Percentiles rank a stretch among this genome's conserved stretches.
Conservation (phyloP, 129 eudicot species). For the Oenanthe sinensis region DNA sequence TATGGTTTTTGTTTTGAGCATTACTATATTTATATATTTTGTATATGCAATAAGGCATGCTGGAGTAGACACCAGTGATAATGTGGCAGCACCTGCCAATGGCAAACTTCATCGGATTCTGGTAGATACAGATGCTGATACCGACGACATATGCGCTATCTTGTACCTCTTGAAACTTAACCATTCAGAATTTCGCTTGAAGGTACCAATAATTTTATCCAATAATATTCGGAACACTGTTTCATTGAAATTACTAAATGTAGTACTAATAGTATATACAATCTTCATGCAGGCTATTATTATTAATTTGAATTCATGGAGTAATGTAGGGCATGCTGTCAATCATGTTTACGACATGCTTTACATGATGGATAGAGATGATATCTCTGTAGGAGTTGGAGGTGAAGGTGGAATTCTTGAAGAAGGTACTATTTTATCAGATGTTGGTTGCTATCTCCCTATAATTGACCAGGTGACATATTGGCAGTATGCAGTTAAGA, state of each 20-base stretch:
- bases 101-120: conserved; percentile 43
- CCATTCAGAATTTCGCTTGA: conserved; percentile 43
- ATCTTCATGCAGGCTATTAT: conserved; percentile 53
- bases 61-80: not conserved
- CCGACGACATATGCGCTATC: conserved; percentile 58
- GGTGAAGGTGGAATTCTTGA: too few relatives aligned
- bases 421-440: too few relatives aligned
- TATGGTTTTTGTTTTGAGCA: not conserved
- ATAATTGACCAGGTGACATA: too few relatives aligned
- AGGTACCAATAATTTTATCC: conserved; percentile 27
- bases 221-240: too few relatives aligned
- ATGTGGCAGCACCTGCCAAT: not conserved
- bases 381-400: conserved; percentile 75
- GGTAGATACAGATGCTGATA: conserved; percentile 63
- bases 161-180: conserved; percentile 67
- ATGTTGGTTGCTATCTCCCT: too few relatives aligned
- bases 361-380: conserved; percentile 86
- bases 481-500: too few relatives aligned
- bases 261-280: not conserved
- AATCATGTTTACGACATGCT: conserved; percentile 78
- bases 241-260: too few relatives aligned
- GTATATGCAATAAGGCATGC: not conserved
- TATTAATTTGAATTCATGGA: conserved; percentile 68
- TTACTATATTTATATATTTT: too few relatives aligned
- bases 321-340: conserved; percentile 77